These are phyloP conservation scores for Coprinellus aureogranulatus DNA, from an alignment of 768 basidiomycete genomes.

Conservation along the genomic window DNA sequence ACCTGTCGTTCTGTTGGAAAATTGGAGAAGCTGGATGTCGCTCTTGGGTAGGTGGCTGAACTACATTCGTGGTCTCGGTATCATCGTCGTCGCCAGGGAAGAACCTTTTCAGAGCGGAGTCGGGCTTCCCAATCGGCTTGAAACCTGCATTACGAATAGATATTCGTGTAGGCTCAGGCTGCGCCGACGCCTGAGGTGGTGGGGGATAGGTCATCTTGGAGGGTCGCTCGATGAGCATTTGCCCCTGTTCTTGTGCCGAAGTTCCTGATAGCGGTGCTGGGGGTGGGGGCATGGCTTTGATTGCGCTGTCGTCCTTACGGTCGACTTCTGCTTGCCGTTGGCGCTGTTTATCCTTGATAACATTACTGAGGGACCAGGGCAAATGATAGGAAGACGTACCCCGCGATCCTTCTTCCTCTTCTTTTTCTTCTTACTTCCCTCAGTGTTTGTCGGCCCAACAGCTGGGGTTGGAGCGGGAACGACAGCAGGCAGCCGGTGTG, in stretches of 20 bases:
- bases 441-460: constrained; percentile 22
- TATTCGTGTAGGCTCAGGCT: constrained; percentile 22
- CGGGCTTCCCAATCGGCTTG: constrained; percentile 61
- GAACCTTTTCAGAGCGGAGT: constrained; percentile 68
- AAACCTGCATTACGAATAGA: constrained; percentile 44
- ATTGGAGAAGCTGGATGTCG: neutral
- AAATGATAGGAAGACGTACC: neutral
- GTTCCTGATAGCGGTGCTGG: constrained; percentile 9
- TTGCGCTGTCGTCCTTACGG: neutral
- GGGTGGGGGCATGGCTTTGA: constrained; percentile 6
- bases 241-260: neutral
- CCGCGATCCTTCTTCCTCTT: constrained; percentile 5
- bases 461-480: constrained; percentile 16
- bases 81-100: constrained; percentile 85
- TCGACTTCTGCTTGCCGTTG: neutral
- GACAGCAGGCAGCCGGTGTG: constrained; percentile 61
- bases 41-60: neutral
- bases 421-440: constrained; percentile 22
- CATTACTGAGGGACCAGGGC: constrained; percentile 1
- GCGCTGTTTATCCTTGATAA: constrained; percentile 14
- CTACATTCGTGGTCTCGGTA: constrained; percentile 16
- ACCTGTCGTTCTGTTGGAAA: neutral
- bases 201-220: neutral
- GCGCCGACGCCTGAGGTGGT: neutral
- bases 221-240: constrained; percentile 1